These are phyloP conservation scores for Ophiostoma himal-ulmi DNA, from an alignment of 2,329 filamentous ascomycete genomes.

Conservation along the genomic window DNA sequence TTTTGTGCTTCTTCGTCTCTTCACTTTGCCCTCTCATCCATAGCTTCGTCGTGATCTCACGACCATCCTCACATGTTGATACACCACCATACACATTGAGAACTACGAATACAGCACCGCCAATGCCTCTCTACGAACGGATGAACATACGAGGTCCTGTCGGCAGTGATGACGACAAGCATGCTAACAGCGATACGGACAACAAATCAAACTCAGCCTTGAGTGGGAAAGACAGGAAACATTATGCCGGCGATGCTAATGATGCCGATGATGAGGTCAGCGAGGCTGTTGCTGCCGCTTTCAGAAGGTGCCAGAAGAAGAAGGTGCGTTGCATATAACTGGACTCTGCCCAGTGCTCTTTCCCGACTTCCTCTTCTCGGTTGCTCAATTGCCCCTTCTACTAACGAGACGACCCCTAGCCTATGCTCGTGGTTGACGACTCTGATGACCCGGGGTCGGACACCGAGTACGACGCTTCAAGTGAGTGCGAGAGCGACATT, in stretches of 20 bases:
- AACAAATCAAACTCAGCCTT: background rate
- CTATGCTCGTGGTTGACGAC: background rate
- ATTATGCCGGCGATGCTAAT: background rate
- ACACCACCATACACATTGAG: background rate
- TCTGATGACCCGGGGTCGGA: background rate
- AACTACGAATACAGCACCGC: background rate
- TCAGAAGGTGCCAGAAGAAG: slow-evolving; percentile 2
- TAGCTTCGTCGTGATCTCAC: background rate
- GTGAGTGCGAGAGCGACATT: background rate
- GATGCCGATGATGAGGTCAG: background rate
- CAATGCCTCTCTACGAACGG: background rate
- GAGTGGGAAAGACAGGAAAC: background rate
- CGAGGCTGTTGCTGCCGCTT: background rate
- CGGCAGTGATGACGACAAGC: background rate
- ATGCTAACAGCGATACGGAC: no score
- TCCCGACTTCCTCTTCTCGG: background rate
- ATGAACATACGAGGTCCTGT: background rate
- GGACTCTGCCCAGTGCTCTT: background rate
- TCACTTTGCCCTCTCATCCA: background rate
- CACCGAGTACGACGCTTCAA: background rate
- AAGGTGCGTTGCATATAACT: background rate
- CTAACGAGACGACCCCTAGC: background rate
- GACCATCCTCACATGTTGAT: background rate
- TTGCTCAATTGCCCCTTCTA: background rate
- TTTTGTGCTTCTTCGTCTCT: background rate